Base-by-base conservation (phyloP, 495 filamentous ascomycete genomes). In the Barbatosphaeria neglecta region DNA sequence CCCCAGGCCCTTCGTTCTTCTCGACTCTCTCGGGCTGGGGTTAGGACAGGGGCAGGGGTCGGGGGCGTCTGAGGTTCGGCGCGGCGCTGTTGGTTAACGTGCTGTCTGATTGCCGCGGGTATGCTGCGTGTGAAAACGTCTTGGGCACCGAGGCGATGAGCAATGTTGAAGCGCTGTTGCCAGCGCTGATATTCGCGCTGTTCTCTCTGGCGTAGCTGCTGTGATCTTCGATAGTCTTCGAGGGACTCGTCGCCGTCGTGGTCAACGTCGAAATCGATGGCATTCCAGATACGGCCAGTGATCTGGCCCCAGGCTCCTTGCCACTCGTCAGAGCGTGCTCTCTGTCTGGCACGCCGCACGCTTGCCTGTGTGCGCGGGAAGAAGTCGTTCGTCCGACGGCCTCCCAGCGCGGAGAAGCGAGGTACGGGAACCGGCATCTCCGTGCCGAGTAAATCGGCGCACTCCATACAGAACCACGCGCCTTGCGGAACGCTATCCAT, bases 1-100 rank as follows among this genome's bases (percentile, higher is more conserved):
- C 89, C 86, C 90, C 90, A 96, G 10, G 90, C 90, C 23, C 78
- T 74, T 50, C 81, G 74, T 57, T 93, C 89, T 46, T 94, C 87
- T 10, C 80, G 67, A 0, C 84, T 81, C 62, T 90, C 84, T 10
- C 75, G 75, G 27, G 78, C 31, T 13, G 74, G 1, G 74, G 78
- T n/a, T n/a, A n/a, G n/a, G n/a, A n/a, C 59, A 51, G 52, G 4
- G 55, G 53, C 16, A 22, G 50, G 19, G 52, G 58, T 31, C 56
- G 63, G 24, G 51, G 53, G 9, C 31, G 9, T n/a, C 20, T 31
- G 47, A 17, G 51, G 13, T 4, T 13, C 22, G 1, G 8, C 4
- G 10, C 6, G 39, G 22, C 16, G 15, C 3, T n/a, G 20, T 11
- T 41, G 20, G 20, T 24, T 41, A 11, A 22, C 48, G 33, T 48